phyloP scores from a whole-genome alignment of 2,329 filamentous ascomycete species.

The Aspergillus puulaauensis region DNA sequence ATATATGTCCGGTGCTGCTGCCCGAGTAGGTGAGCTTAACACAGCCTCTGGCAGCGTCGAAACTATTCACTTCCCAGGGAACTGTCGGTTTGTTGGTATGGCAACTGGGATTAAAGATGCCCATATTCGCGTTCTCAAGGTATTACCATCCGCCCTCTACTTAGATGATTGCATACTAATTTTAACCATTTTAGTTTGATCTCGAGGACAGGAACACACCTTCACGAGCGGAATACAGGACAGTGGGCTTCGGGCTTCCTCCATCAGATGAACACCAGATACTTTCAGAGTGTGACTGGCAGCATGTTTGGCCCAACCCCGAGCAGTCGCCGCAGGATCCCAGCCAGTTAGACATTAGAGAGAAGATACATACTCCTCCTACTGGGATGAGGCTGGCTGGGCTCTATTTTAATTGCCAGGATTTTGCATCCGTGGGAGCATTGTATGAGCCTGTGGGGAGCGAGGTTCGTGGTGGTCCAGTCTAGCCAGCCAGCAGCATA shows the following conservation, averaged over 20 bases:
- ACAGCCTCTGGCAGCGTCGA: neutral
- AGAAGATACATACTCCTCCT: neutral
- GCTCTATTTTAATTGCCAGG: constrained; percentile 5
- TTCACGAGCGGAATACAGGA: neutral
- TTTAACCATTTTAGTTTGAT: neutral
- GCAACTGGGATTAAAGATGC: neutral
- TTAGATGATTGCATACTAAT: neutral
- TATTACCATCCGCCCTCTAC: neutral
- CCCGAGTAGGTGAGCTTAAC: neutral
- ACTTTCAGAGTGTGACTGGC: neutral
- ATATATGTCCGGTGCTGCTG: neutral
- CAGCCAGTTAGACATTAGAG: neutral
- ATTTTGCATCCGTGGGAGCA: neutral
- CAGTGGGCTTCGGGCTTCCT: neutral
- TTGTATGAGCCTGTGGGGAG: constrained; percentile 2
- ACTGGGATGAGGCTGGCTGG: constrained; percentile 6
- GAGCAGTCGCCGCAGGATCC: no score
- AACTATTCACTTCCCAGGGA: neutral
- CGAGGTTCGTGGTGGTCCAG: no score
- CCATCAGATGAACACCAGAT: neutral
- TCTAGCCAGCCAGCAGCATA: no score
- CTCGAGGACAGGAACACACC: neutral
- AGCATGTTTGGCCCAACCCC: neutral
- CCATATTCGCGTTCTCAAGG: neutral
- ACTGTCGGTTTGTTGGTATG: neutral